Percentiles rank a stretch among this genome's conserved stretches.
These are phyloP conservation scores for Lasiodiplodia sp. DNA, from an alignment of 2,329 filamentous ascomycete genomes.

Conservation along the genomic window DNA sequence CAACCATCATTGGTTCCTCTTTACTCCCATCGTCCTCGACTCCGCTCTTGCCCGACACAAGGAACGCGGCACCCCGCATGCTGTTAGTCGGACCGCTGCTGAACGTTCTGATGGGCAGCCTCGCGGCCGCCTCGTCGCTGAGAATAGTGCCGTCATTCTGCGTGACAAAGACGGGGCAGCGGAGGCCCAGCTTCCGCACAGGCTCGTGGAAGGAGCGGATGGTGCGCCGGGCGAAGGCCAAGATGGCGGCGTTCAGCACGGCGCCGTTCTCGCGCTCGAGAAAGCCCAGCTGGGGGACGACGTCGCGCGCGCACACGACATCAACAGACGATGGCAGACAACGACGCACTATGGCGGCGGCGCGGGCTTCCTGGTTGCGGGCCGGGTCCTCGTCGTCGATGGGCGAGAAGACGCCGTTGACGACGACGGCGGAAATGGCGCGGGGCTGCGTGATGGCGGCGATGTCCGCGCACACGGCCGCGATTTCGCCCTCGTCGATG, in stretches of 20 bases:
- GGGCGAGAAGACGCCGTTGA: conserved; percentile 58
- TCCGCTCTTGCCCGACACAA: conserved; percentile 49
- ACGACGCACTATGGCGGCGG: conserved; percentile 48
- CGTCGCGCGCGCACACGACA: conserved; percentile 52
- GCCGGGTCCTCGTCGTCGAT: conserved; percentile 46
- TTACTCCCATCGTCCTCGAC: conserved; percentile 33
- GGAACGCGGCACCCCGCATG: conserved; percentile 60
- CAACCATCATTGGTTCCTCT: conserved; percentile 52
- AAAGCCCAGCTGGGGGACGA: conserved; percentile 54
- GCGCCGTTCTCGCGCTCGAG: conserved; percentile 70
- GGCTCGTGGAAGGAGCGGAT: conserved; percentile 64
- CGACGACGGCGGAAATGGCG: conserved; percentile 49
- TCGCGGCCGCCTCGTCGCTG: conserved; percentile 60
- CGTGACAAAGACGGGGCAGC: conserved; percentile 62
- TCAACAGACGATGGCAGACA: conserved; percentile 47
- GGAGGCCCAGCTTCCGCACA: conserved; percentile 59
- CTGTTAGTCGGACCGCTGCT: conserved; percentile 70
- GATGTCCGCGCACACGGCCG: conserved; percentile 44
- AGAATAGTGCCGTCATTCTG: conserved; percentile 70
- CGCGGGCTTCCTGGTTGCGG: conserved; percentile 51
- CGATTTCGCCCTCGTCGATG: conserved; percentile 50
- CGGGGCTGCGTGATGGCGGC: conserved; percentile 33
- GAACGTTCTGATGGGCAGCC: conserved; percentile 67
- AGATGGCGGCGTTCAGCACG: conserved; percentile 69
- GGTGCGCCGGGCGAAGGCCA: conserved; percentile 64